Percentiles rank a stretch among this genome's conserved stretches.
phyloP scores from a whole-genome alignment of 1,139 yeast genomes.

The Suhomyces terraborum region DNA sequence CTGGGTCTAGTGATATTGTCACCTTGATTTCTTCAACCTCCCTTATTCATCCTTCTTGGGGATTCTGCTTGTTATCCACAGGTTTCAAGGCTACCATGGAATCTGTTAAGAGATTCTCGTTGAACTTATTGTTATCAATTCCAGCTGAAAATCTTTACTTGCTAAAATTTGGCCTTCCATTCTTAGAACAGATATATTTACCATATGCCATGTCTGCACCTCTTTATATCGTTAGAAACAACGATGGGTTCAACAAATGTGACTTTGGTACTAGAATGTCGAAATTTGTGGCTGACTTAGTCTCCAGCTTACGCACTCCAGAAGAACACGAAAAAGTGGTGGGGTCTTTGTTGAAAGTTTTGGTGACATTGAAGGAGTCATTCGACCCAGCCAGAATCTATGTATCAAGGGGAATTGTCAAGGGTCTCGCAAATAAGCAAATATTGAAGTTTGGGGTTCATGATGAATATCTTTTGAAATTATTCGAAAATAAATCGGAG shows the following conservation, averaged over 20 bases:
- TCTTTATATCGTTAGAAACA: constrained; percentile 49
- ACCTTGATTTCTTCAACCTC: constrained; percentile 54
- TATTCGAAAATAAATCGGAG: constrained; percentile 60
- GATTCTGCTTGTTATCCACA: constrained; percentile 67
- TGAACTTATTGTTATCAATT: constrained; percentile 58
- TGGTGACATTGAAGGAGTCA: constrained; percentile 50
- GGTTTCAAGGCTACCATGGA: constrained; percentile 82
- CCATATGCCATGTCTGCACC: constrained; percentile 68
- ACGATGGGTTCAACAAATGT: constrained; percentile 42
- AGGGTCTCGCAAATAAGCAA: constrained; percentile 43
- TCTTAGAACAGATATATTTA: constrained; percentile 55
- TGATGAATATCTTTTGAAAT: constrained; percentile 37
- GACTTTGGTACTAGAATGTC: constrained; percentile 57
- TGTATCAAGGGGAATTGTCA: constrained; percentile 56
- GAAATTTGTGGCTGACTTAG: constrained; percentile 48
- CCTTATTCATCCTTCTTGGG: constrained; percentile 69
- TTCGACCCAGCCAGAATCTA: constrained; percentile 77
- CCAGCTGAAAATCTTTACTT: constrained; percentile 52
- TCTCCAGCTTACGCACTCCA: constrained; percentile 37
- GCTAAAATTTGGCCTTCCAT: constrained; percentile 46
- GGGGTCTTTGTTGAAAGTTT: constrained; percentile 42
- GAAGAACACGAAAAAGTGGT: constrained; percentile 26
- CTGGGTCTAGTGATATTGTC: constrained; percentile 67
- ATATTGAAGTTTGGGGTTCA: constrained; percentile 32
- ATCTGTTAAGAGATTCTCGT: constrained; percentile 67